Base-by-base conservation (phyloP, 2,329 filamentous ascomycete species). In the Anthostomella pinea region DNA sequence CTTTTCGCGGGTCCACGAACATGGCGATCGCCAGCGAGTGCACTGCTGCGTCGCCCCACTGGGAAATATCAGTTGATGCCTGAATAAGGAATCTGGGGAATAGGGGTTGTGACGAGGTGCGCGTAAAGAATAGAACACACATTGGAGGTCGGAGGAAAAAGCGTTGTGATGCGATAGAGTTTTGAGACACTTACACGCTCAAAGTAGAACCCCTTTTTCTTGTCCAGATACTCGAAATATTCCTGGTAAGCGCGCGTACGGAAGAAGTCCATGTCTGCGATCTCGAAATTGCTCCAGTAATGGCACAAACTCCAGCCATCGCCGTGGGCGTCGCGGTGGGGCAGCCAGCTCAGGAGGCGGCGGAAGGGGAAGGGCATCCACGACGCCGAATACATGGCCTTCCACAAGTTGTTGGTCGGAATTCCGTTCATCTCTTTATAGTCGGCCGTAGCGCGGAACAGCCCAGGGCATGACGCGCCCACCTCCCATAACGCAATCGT, bases 241-340 rank as follows among this genome's bases (percentile, higher is more conserved):
- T 64, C 60, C 39, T 67, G 64, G 30, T 70, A 70, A 23, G 53
- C 53, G 28, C 45, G 51, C 5, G 58, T 55, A 17, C 67, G 59
- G 55, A 68, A 70, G 36, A 69, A 66, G 36, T 69, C 65, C 54
- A 70, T 56, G 39, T 67, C 60, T 20, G 66, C 67, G 36, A 70
- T 70, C 51, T 70, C 67, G 31, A 70, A 70, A 41, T 70, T 70
- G 43, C 64, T 68, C 67, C 67, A 70, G 48, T 68, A 70, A 41
- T 70, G 67, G 47, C 67, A 70, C 41, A 65, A 33, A 38, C 60
- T 69, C 66, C 67, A 70, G 21, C 45, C 45, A 41, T 70, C 66
- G 21, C 67, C 67, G 26, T 57, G 51, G 3, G 49, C 45, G 35
- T 68, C 63, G 26, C 60, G 60, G 46, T 67, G 58, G 3, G 63